A percentile compares a stretch with the other conserved stretches of the same genome.
Conservation (phyloP, 345 rosid genomes). For the Nephelium lappaceum region DNA sequence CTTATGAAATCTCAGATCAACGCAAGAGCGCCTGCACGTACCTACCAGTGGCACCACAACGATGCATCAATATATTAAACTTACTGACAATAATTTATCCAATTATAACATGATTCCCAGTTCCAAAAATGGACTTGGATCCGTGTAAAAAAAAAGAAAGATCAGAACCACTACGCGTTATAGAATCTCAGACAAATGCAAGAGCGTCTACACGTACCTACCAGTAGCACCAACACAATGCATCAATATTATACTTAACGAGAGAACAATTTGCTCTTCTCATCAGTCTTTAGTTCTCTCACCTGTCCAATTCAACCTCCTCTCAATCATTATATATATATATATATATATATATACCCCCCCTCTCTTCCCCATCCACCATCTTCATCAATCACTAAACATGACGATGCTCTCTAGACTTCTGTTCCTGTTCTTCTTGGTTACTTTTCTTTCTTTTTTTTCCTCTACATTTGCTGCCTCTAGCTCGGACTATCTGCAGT, state of each 20-base stretch:
- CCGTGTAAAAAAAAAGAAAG: not conserved
- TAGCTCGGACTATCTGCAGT: conserved; percentile 2
- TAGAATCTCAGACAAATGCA: not conserved
- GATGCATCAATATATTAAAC: too few relatives aligned
- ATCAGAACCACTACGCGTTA: too few relatives aligned
- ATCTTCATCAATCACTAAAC: not conserved
- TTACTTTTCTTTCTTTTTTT: not conserved
- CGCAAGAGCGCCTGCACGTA: too few relatives aligned
- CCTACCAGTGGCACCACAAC: too few relatives aligned
- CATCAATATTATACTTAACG: too few relatives aligned
- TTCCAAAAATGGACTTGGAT: not conserved
- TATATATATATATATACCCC: not conserved
- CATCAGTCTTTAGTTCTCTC: conserved; percentile 3
- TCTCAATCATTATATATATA: too few relatives aligned
- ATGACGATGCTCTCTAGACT: not conserved
- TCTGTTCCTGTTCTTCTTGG: not conserved
- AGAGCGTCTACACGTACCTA: conserved; percentile 7
- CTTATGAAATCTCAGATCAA: too few relatives aligned
- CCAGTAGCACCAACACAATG: not conserved
- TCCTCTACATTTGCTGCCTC: not conserved
- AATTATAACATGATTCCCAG: not conserved
- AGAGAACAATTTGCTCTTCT: not conserved
- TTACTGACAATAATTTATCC: too few relatives aligned
- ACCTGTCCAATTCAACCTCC: not conserved
- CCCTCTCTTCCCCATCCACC: not conserved